Conservation (phyloP, 2,329 filamentous ascomycete genomes). For the Stachybotrys elegans region DNA sequence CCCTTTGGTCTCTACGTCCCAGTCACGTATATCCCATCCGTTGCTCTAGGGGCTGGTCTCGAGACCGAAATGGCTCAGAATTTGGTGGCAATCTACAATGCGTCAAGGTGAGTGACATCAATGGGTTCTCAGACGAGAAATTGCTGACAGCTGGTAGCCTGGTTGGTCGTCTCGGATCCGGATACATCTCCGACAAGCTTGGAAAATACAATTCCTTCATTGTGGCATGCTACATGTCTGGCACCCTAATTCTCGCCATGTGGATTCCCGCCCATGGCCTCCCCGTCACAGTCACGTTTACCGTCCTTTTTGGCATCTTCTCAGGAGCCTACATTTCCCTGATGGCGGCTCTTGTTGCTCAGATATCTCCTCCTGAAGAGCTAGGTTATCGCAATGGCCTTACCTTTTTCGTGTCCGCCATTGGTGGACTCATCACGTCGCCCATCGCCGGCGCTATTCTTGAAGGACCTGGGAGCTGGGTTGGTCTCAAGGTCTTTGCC, state of each 20-base stretch:
- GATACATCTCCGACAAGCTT: conserved; percentile 16
- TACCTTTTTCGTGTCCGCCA: conserved; percentile 7
- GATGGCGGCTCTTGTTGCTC: conserved; percentile 26
- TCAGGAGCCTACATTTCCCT: conserved; percentile 29
- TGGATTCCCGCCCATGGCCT: conserved; percentile 26
- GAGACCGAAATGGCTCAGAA: conserved; percentile 22
- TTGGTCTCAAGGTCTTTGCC: background rate
- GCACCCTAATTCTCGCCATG: conserved; percentile 21
- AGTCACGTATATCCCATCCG: conserved; percentile 12
- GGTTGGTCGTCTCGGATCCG: conserved; percentile 16
- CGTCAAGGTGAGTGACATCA: conserved; percentile 12
- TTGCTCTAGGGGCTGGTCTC: conserved; percentile 23
- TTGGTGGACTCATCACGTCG: conserved; percentile 14
- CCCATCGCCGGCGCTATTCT: conserved; percentile 15
- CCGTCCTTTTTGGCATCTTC: conserved; percentile 25
- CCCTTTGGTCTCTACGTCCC: conserved; percentile 14
- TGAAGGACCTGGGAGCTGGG: background rate
- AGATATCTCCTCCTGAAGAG: conserved; percentile 50
- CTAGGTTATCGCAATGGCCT: conserved; percentile 50
- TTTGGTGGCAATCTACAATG: conserved; percentile 19
- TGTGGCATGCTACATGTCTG: conserved; percentile 34
- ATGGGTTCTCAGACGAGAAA: too few species aligned
- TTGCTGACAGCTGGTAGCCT: conserved; percentile 7
- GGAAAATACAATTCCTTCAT: conserved; percentile 29
- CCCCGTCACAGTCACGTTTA: conserved; percentile 5